Base-by-base conservation (phyloP, 2,329 filamentous ascomycete genomes). In the Alternaria arbusti region DNA sequence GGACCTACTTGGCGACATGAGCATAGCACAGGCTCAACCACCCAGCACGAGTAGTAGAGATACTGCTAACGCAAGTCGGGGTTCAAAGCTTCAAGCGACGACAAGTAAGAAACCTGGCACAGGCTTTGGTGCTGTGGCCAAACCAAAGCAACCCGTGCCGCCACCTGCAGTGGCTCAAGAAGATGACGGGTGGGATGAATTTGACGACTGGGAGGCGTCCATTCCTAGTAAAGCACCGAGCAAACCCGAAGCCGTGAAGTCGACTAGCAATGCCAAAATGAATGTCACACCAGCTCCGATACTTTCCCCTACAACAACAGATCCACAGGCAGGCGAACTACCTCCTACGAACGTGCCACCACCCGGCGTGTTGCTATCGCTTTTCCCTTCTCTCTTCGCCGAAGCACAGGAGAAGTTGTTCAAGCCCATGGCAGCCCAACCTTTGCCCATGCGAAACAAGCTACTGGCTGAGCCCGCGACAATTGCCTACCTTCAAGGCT, bases 341-440 rank as follows among this genome's bases (percentile, higher is more conserved):
- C 91, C 93, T 6, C 94, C 94, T 6, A 93, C 89, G 17, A 97
- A 97, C 74, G 89, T 97, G 8, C 95, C 95, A 10, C 95, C 95
- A 5, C 95, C 95, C 1, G 92, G 92, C 1, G 86, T 97, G 20
- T 84, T 98, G 13, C 85, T 98, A 22, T 89, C 91, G 9, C 80
- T 93, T 8, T 93, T 97, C 68, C 89, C 92, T 0, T 83, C 87
- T 8, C 82, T 96, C 6, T 88, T 97, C 64, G 84, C 87, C 20
- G 84, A 90, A 26, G 89, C 90, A 5, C 87, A 90, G 65, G 82
- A 86, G 17, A 84, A 85, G 22, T 84, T 95, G 1, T 90, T 93
- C 78, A 88, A 88, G 68, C 87, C 89, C 3, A 85, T 91, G 57
- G 85, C 87, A 36, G 84, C 86, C 12, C 87, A 90, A 55, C 80